A percentile compares a stretch with the other conserved stretches of the same genome.
Conservation (phyloP, 176 grass and related monocot genomes). For the Ananas comosus region DNA sequence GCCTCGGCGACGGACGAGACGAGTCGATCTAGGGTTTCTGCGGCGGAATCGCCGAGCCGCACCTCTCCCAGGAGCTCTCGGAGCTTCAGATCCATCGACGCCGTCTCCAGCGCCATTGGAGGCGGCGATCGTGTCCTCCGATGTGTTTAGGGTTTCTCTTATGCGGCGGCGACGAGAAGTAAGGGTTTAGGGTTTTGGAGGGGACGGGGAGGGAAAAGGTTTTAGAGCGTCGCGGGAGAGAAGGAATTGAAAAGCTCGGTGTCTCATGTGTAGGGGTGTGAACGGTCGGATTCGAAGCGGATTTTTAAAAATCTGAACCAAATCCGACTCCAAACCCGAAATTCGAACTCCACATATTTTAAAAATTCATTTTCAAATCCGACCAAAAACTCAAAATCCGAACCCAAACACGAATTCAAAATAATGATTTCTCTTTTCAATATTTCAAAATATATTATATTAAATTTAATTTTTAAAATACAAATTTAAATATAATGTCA, state of each 20-base stretch:
- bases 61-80: conserved; percentile 45
- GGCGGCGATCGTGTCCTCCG: conserved; percentile 20
- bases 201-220: not conserved
- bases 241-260: not conserved
- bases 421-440: no score
- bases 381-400: no score
- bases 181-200: conserved; percentile 35
- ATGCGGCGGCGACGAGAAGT: not conserved
- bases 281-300: no score
- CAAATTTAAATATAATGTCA: no score
- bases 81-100: conserved; percentile 49
- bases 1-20: conserved; percentile 39
- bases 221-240: not conserved
- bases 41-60: conserved; percentile 20
- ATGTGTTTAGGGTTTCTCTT: conserved; percentile 3
- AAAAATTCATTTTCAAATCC: no score
- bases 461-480: no score
- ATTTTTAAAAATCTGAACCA: no score
- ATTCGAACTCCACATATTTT: no score
- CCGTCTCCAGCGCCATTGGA: not conserved
- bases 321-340: no score
- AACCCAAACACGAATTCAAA: no score
- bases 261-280: no score
- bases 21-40: conserved; percentile 30
- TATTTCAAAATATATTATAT: no score